Percentiles rank a stretch among this genome's conserved stretches.
Evolutionary conservation across 768 basidiomycete genomes (phyloP).

Genomic region (Dictyophora rubrovolvata): DNA sequence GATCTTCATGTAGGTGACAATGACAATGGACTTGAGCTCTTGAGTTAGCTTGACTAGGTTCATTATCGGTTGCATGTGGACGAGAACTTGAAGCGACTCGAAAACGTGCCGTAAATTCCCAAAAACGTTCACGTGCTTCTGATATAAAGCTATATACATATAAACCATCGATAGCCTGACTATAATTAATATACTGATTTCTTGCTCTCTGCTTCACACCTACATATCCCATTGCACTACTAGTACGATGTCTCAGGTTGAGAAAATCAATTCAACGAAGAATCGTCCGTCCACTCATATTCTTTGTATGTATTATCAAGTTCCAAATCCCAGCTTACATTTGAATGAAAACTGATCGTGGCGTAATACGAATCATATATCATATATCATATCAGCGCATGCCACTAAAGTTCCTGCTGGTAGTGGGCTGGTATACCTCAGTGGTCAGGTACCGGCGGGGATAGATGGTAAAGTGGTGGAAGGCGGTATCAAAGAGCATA

Average conservation of each 20-base stretch:
- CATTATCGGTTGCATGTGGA: background rate
- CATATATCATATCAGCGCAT: constrained; percentile 29
- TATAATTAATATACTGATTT: too few species aligned
- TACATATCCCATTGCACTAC: too few species aligned
- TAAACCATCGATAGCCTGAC: too few species aligned
- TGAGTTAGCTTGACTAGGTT: too few species aligned
- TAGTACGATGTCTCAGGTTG: constrained; percentile 34
- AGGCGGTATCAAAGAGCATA: constrained; percentile 52
- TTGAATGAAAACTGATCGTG: background rate
- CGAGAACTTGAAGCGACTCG: too few species aligned
- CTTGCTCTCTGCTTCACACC: too few species aligned
- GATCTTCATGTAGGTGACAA: background rate
- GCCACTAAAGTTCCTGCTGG: constrained; percentile 43
- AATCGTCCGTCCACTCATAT: constrained; percentile 36
- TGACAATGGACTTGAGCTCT: background rate
- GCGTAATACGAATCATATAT: too few species aligned
- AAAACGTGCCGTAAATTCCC: too few species aligned
- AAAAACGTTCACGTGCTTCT: too few species aligned
- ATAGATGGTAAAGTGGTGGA: constrained; percentile 36
- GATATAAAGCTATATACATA: too few species aligned
- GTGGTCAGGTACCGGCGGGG: constrained; percentile 48
- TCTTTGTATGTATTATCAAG: constrained; percentile 30
- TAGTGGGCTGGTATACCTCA: constrained; percentile 39
- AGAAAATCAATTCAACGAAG: constrained; percentile 45
- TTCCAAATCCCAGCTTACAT: background rate